phyloP scores from a whole-genome alignment of 1,284 basidiomycete genomes.

The Pisolithus thermaeus region DNA sequence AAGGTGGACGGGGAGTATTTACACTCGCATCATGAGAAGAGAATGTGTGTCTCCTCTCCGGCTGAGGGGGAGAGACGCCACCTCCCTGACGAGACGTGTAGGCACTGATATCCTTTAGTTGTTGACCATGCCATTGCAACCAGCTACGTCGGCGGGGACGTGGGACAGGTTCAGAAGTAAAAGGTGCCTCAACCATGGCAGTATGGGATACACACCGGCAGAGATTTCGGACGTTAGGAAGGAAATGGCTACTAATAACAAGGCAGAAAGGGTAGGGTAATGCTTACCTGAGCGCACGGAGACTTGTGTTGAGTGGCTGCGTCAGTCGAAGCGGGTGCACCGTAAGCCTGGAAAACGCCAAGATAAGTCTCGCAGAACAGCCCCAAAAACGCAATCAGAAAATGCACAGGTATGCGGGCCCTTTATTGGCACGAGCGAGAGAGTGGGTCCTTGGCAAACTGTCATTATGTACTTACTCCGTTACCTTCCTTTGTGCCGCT shows the following conservation, averaged over 20 bases:
- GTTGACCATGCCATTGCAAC: slow-evolving; percentile 21
- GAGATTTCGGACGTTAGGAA: slow-evolving; percentile 1
- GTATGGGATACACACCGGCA: slow-evolving; percentile 3
- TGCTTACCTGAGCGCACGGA: slow-evolving; percentile 27
- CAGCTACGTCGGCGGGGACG: slow-evolving; percentile 23
- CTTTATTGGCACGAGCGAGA: not conserved
- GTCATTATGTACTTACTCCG: slow-evolving; percentile 18
- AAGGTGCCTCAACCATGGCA: slow-evolving; percentile 19
- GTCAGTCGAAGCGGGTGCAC: slow-evolving; percentile 15
- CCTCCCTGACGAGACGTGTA: slow-evolving; percentile 10
- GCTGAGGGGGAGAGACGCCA: slow-evolving; percentile 11
- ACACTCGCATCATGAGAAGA: not conserved
- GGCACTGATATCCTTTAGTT: slow-evolving; percentile 18
- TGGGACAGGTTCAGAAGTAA: not conserved
- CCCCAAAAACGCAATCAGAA: slow-evolving; percentile 4
- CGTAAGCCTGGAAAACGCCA: slow-evolving; percentile 19
- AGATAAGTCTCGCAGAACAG: slow-evolving; percentile 6
- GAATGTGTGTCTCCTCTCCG: slow-evolving; percentile 6
- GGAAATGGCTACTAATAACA: slow-evolving; percentile 8
- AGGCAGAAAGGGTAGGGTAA: slow-evolving; percentile 9
- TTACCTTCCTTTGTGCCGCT: slow-evolving; percentile 21
- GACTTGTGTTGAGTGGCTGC: slow-evolving; percentile 24
- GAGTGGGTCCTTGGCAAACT: slow-evolving; percentile 17
- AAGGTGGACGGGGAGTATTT: not conserved
- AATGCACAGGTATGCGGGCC: not conserved